Evolutionary conservation across 2,329 filamentous ascomycete genomes (phyloP).

Genomic region (Pseudofabraea citricarpa): DNA sequence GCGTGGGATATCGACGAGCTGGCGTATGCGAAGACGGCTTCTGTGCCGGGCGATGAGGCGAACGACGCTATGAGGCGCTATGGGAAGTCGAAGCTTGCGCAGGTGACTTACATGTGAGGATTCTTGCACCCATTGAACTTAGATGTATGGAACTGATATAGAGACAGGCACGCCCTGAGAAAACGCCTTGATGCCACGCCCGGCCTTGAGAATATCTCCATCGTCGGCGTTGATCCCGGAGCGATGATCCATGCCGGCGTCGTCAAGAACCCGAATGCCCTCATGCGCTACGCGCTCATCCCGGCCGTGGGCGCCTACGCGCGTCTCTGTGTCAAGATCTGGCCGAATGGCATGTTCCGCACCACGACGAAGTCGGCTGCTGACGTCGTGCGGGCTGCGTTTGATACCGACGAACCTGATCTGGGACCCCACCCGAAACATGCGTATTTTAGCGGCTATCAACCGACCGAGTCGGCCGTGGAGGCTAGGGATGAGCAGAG

Average conservation of each 20-base stretch:
- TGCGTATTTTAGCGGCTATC: constrained; percentile 31
- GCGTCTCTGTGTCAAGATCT: constrained; percentile 16
- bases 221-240: constrained; percentile 35
- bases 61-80: too few relatives aligned
- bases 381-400: constrained; percentile 29
- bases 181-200: not conserved
- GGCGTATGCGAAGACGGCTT: too few relatives aligned
- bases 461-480: constrained; percentile 20
- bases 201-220: constrained; percentile 29
- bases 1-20: too few relatives aligned
- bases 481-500: constrained; percentile 29
- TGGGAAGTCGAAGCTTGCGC: too few relatives aligned
- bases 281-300: constrained; percentile 15
- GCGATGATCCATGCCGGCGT: constrained; percentile 30
- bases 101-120: too few relatives aligned
- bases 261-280: constrained; percentile 16
- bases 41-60: too few relatives aligned
- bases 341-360: constrained; percentile 28
- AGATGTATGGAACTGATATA: too few relatives aligned
- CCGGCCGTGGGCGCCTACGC: constrained; percentile 8
- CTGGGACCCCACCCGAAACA: constrained; percentile 17
- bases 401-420: constrained; percentile 16
- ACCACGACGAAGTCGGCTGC: constrained; percentile 29
- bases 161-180: not conserved
- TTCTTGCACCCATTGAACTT: too few relatives aligned